phyloP scores from a whole-genome alignment of 176 grass and related monocot genomes.

The Oryza brachyantha region DNA sequence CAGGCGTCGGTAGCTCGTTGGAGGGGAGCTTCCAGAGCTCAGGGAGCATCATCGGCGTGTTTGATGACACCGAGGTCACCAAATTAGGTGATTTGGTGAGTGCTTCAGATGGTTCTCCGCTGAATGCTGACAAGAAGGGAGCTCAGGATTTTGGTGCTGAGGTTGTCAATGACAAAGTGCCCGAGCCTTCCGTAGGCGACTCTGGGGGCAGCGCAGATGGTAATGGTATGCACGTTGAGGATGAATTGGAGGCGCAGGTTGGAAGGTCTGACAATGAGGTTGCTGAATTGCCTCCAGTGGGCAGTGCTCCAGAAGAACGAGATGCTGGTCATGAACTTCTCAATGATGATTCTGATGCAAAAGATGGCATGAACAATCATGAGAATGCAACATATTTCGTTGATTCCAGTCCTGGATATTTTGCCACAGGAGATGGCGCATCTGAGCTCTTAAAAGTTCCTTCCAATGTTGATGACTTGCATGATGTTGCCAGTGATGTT shows the following conservation, averaged over 20 bases:
- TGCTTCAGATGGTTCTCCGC: not conserved
- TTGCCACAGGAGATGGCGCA: not conserved
- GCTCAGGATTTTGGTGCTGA: conserved; percentile 3
- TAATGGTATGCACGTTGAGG: not conserved
- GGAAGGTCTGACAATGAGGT: not conserved
- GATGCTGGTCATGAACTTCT: not conserved
- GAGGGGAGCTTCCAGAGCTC: conserved; percentile 34
- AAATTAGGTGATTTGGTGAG: not conserved
- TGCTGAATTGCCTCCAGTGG: not conserved
- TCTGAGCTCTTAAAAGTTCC: not conserved
- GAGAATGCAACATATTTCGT: not conserved
- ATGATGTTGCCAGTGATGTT: not conserved
- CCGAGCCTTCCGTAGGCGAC: not conserved
- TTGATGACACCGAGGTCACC: conserved; percentile 1
- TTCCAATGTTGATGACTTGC: not conserved
- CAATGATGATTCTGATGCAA: not conserved
- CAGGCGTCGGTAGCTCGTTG: not conserved
- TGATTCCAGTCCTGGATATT: conserved; percentile 15
- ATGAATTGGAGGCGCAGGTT: conserved; percentile 1
- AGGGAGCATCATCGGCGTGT: not conserved
- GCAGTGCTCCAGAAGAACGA: not conserved
- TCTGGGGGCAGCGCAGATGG: not conserved
- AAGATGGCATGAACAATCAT: not conserved
- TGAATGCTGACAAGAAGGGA: not conserved
- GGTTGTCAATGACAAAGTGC: not conserved